Conservation (phyloP, 495 filamentous ascomycete genomes). For the Penicillium steckii region DNA sequence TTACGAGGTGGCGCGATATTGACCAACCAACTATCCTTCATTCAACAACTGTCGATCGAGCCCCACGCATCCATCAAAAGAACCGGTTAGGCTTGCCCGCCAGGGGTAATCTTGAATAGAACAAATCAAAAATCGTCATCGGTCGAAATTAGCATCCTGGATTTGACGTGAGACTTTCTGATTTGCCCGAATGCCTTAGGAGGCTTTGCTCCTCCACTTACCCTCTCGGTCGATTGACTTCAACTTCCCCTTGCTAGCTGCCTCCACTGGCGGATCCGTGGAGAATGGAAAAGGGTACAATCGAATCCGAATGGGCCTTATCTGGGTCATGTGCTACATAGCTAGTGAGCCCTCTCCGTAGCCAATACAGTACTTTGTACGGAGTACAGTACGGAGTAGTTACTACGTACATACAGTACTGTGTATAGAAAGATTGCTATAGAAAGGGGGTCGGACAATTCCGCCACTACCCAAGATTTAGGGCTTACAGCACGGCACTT, state of each 20-base stretch:
- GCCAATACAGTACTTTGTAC: too few species aligned
- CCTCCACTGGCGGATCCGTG: not conserved
- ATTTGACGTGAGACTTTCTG: not conserved
- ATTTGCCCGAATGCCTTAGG: not conserved
- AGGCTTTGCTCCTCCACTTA: not conserved
- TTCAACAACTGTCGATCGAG: not conserved
- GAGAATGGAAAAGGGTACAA: too few species aligned
- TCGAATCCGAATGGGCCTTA: too few species aligned
- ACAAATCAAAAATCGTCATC: not conserved
- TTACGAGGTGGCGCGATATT: not conserved
- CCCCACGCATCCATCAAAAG: not conserved
- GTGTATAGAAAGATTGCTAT: not conserved
- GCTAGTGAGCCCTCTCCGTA: too few species aligned
- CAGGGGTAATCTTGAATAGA: not conserved
- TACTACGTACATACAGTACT: too few species aligned
- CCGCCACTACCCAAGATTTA: not conserved
- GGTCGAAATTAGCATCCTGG: not conserved
- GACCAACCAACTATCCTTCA: not conserved
- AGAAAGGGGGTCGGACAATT: not conserved
- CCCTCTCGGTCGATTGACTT: not conserved
- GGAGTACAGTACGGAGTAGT: too few species aligned
- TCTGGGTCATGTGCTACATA: too few species aligned
- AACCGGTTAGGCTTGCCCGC: not conserved
- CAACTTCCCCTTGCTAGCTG: not conserved
- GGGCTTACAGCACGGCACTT: not conserved